phyloP scores from a whole-genome alignment of 345 rosid genomes.

The Populus euphratica region DNA sequence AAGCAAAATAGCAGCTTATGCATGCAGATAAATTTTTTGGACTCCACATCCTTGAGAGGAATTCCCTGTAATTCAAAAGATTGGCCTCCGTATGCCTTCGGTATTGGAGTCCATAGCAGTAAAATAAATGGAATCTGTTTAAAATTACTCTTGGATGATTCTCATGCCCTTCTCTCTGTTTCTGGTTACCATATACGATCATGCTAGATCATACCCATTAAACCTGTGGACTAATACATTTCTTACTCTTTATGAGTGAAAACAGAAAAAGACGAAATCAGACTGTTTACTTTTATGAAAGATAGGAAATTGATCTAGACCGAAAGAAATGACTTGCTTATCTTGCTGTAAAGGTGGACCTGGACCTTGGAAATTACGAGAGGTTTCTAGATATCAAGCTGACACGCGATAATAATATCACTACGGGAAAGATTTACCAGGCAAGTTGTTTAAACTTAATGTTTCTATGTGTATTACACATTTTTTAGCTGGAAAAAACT shows the following conservation, averaged over 20 bases:
- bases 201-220: not conserved
- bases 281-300: not conserved
- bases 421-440: conserved; percentile 90
- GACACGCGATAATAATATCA: conserved; percentile 81
- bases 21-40: not conserved
- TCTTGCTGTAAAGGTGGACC: conserved; percentile 68
- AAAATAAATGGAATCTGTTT: not conserved
- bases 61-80: not conserved
- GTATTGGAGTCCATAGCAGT: not conserved
- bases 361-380: conserved; percentile 99
- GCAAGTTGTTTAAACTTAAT: conserved; percentile 30
- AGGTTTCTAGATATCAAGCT: conserved; percentile 78
- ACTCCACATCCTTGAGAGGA: not conserved
- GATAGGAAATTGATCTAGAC: not conserved
- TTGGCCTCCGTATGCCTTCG: not conserved
- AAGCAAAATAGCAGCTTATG: not conserved
- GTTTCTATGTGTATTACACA: not conserved
- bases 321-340: not conserved
- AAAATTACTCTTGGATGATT: not conserved
- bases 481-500: not conserved
- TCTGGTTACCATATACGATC: not conserved
- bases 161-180: not conserved
- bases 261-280: not conserved
- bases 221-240: not conserved
- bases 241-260: not conserved